Conservation (phyloP, 2,329 filamentous ascomycete genomes). For the Nannizziopsis barbatae region DNA sequence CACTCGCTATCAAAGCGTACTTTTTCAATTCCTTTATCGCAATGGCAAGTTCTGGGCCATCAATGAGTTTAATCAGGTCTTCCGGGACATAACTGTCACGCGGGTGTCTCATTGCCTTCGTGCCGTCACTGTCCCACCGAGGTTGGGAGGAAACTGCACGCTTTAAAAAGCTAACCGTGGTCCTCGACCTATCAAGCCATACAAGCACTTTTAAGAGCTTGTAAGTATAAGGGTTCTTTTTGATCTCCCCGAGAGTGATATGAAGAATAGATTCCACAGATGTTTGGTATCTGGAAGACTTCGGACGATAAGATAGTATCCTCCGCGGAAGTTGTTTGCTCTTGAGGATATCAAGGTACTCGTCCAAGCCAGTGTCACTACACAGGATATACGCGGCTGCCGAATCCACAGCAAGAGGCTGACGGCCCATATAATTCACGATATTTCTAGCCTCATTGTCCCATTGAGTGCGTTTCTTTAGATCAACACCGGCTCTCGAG, state of each 20-base stretch:
- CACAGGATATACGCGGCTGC: constrained; percentile 5
- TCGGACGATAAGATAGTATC: not conserved
- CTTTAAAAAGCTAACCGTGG: constrained; percentile 5
- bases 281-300: constrained; percentile 5
- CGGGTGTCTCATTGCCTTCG: not conserved
- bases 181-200: constrained; percentile 8
- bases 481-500: not conserved
- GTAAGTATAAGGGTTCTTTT: constrained; percentile 1
- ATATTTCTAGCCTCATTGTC: not conserved
- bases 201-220: constrained; percentile 7
- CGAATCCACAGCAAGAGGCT: constrained; percentile 7
- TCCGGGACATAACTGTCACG: not conserved
- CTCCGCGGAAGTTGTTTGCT: not conserved
- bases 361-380: not conserved
- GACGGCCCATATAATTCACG: not conserved
- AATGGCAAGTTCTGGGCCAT: constrained; percentile 2
- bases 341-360: constrained; percentile 2
- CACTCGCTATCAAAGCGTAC: constrained; percentile 4
- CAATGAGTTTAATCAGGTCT: constrained; percentile 4
- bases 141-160: constrained; percentile 1
- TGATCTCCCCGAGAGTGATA: constrained; percentile 4
- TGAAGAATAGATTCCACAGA: constrained; percentile 7
- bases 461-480: not conserved
- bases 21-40: constrained; percentile 1
- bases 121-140: constrained; percentile 1